These are phyloP conservation scores for Ananas comosus DNA, from an alignment of 176 grass and related monocot genomes.

Conservation along the genomic window DNA sequence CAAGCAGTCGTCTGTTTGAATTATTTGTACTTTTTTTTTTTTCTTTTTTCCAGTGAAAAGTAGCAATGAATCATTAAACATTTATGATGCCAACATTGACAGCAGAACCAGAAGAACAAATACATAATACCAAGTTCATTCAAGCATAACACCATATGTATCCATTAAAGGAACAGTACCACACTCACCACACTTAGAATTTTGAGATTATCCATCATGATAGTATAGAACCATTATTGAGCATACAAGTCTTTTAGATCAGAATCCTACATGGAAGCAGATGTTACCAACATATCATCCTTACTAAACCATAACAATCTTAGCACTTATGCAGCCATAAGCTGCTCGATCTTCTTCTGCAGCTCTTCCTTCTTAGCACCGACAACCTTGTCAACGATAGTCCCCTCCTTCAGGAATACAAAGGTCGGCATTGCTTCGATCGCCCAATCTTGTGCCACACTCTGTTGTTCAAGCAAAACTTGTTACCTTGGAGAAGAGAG, in stretches of 20 bases:
- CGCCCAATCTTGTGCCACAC: constrained; percentile 14
- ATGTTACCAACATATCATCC: not conserved
- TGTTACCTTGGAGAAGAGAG: not conserved
- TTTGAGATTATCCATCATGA: not conserved
- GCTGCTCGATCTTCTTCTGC: constrained; percentile 10
- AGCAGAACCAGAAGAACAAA: too few relatives aligned
- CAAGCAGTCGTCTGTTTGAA: too few relatives aligned
- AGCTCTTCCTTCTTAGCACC: constrained; percentile 48
- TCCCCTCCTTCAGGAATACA: constrained; percentile 30
- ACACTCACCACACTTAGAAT: too few relatives aligned
- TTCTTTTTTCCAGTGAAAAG: too few relatives aligned
- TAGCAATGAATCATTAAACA: too few relatives aligned
- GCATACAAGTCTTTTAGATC: not conserved
- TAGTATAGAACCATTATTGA: too few relatives aligned
- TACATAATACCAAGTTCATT: too few relatives aligned
- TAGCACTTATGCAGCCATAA: not conserved
- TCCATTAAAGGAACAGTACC: too few relatives aligned
- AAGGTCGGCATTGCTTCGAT: constrained; percentile 70
- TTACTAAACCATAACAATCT: not conserved
- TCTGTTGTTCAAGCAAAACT: constrained; percentile 16
- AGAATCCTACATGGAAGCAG: not conserved
- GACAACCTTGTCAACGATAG: constrained; percentile 18
- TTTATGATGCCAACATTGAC: too few relatives aligned
- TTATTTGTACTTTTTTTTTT: too few relatives aligned
- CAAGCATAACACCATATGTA: too few relatives aligned